Percentiles rank a stretch among this genome's conserved stretches.
Conservation (phyloP, 2,329 filamentous ascomycete species). For the Botrytis paeoniae region DNA sequence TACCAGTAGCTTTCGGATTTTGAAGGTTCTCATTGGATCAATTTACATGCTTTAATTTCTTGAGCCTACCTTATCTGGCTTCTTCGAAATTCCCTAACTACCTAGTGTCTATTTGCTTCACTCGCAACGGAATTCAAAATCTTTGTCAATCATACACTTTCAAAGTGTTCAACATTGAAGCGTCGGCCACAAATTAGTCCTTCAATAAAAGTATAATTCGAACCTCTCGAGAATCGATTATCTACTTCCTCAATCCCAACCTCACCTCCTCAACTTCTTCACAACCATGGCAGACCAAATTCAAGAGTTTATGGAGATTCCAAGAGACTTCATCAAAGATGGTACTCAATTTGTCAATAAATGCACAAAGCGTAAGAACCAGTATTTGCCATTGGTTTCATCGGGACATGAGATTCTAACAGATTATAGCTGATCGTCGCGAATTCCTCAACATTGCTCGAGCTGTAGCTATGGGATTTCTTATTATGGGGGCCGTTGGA, state of each 20-base stretch:
- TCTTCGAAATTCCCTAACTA: not conserved
- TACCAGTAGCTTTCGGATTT: not conserved
- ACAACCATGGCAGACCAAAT: conserved; percentile 52
- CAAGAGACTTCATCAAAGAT: conserved; percentile 47
- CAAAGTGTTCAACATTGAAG: not conserved
- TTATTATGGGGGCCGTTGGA: conserved; percentile 52
- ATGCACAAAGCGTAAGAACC: conserved; percentile 45
- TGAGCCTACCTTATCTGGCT: conserved; percentile 14
- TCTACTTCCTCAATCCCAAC: not conserved
- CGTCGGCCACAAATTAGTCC: not conserved
- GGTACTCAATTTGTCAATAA: conserved; percentile 44
- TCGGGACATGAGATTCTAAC: not conserved
- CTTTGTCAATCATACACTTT: not conserved
- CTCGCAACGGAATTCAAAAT: not conserved
- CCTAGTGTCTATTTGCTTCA: not conserved
- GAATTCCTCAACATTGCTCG: conserved; percentile 48
- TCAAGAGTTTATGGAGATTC: conserved; percentile 55
- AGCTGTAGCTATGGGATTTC: conserved; percentile 51
- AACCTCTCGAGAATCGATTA: not conserved
- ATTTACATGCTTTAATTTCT: not conserved
- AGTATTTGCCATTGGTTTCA: not conserved
- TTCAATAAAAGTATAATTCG: not conserved
- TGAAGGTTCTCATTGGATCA: not conserved
- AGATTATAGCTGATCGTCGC: conserved; percentile 38
- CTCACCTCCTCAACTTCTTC: conserved; percentile 9